Percentiles rank a stretch among this genome's conserved stretches.
phyloP scores from a whole-genome alignment of 2,329 filamentous ascomycete species.

The Aspergillus amoenus region DNA sequence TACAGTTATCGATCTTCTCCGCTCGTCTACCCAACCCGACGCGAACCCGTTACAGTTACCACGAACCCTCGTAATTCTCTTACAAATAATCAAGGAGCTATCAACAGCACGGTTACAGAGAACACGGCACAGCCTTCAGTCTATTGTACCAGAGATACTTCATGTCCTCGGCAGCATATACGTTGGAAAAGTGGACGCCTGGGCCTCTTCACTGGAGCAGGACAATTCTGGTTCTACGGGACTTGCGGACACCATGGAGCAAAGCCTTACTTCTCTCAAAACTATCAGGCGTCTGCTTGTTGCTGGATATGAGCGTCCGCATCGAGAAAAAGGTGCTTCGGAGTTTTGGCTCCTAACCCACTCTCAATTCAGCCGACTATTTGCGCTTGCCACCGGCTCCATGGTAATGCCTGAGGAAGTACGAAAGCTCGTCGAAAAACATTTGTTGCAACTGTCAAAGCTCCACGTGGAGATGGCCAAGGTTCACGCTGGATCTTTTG shows the following conservation, averaged over 20 bases:
- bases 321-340: constrained; percentile 71
- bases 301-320: constrained; percentile 79
- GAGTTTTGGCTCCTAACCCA: constrained; percentile 80
- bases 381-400: constrained; percentile 61
- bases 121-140: constrained; percentile 74
- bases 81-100: constrained; percentile 89
- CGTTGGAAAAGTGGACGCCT: constrained; percentile 66
- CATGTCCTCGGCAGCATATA: constrained; percentile 78
- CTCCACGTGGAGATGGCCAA: constrained; percentile 84
- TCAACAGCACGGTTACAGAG: constrained; percentile 73
- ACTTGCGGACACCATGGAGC: constrained; percentile 66
- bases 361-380: constrained; percentile 73
- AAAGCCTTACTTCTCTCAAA: constrained; percentile 77
- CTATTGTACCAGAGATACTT: constrained; percentile 79
- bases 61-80: constrained; percentile 71
- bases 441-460: constrained; percentile 87
- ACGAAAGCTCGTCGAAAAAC: constrained; percentile 71
- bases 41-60: constrained; percentile 66
- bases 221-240: constrained; percentile 60
- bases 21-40: constrained; percentile 52
- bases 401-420: constrained; percentile 55
- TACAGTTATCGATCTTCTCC: constrained; percentile 62
- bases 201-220: constrained; percentile 62
- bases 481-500: constrained; percentile 77
- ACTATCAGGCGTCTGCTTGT: constrained; percentile 76